A percentile compares a stretch with the other conserved stretches of the same genome.
phyloP scores from a whole-genome alignment of 306 rosid species.

The barrel medic (Medicago truncatula) region DNA sequence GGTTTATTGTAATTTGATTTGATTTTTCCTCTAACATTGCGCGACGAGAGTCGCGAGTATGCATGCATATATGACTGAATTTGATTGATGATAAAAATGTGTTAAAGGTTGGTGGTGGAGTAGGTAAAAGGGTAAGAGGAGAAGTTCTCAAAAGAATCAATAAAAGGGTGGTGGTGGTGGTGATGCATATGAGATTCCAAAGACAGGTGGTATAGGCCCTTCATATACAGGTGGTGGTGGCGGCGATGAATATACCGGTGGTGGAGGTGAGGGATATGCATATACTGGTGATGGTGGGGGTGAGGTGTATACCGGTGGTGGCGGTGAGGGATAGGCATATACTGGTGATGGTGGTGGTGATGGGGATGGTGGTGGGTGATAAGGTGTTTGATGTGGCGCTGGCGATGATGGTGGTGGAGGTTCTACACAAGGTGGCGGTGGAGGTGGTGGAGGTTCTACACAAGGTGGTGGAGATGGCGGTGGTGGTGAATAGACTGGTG shows the following conservation, averaged over 20 bases:
- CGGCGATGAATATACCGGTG: constrained; percentile 41
- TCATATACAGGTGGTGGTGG: constrained; percentile 94
- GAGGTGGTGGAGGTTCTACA: constrained; percentile 69
- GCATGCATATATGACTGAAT: constrained; percentile 32
- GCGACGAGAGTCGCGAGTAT: constrained; percentile 82
- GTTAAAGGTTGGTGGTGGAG: constrained; percentile 38
- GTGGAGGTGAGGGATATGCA: constrained; percentile 68
- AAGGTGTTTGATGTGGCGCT: constrained; percentile 44
- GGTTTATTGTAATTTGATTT: constrained; percentile 35
- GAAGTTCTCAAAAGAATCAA: constrained; percentile 89
- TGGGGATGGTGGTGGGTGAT: constrained; percentile 61
- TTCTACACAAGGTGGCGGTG: constrained; percentile 66
- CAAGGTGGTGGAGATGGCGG: constrained; percentile 69
- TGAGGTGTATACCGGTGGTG: constrained; percentile 45
- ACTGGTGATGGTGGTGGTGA: constrained; percentile 68
- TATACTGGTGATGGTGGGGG: constrained; percentile 56
- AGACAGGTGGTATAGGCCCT: constrained; percentile 91
- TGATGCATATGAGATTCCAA: constrained; percentile 83
- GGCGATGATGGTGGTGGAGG: constrained; percentile 54
- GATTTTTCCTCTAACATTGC: constrained; percentile 47
- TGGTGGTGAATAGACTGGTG: constrained; percentile 64
- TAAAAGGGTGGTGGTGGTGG: constrained; percentile 98
- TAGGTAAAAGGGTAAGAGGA: constrained; percentile 67
- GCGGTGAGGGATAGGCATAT: constrained; percentile 64
- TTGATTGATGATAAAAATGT: constrained; percentile 41